Conservation (phyloP, 2,329 filamentous ascomycete species). For the Leptographium radiaticola region DNA sequence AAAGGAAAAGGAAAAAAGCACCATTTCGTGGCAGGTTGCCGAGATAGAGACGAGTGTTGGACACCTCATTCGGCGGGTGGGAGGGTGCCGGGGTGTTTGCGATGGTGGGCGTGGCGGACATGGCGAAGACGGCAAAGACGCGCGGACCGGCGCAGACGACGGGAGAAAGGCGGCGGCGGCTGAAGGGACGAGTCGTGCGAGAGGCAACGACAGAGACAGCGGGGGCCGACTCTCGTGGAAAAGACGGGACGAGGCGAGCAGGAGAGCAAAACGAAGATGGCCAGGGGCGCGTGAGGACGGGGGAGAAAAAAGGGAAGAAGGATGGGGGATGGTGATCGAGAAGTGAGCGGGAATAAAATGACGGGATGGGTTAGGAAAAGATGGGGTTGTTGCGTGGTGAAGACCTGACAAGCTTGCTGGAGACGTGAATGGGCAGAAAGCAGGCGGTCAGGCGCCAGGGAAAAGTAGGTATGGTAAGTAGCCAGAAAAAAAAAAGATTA, state of each 20-base stretch:
- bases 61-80: conserved; percentile 51
- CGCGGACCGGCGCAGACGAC: neutral
- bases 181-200: too few relatives aligned
- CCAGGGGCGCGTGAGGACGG: neutral
- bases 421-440: neutral
- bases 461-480: neutral
- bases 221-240: too few relatives aligned
- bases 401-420: too few relatives aligned
- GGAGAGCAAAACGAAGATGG: neutral
- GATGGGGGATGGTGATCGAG: neutral
- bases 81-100: neutral
- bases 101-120: neutral
- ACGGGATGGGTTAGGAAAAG: too few relatives aligned
- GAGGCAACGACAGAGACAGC: too few relatives aligned
- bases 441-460: neutral
- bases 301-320: too few relatives aligned
- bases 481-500: neutral
- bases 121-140: neutral
- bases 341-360: neutral
- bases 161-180: too few relatives aligned
- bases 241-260: too few relatives aligned
- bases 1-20: conserved; percentile 22
- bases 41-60: conserved; percentile 19
- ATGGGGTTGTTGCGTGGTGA: neutral
- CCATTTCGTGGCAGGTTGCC: conserved; percentile 85